Percentiles rank a stretch among this genome's conserved stretches.
Conservation (phyloP, 495 filamentous ascomycete species). For the Parmelia sp. region DNA sequence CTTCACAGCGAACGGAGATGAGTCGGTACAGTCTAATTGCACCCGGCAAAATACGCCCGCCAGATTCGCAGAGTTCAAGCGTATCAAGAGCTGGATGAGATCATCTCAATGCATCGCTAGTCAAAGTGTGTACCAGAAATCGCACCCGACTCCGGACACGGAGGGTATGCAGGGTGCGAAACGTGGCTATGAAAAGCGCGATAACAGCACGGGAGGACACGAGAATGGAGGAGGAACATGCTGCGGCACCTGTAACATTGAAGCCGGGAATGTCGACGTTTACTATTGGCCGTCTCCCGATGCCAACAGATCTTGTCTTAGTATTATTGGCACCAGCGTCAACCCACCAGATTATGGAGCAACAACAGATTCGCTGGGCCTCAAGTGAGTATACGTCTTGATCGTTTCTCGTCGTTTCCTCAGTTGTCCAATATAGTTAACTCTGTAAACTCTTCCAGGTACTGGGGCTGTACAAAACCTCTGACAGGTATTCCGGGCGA, state of each 20-base stretch:
- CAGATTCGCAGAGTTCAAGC: not conserved
- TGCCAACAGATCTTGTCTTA: constrained; percentile 9
- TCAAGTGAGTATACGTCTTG: not conserved
- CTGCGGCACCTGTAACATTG: constrained; percentile 10
- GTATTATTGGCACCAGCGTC: constrained; percentile 9
- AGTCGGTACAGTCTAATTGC: not conserved
- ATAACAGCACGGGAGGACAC: not conserved
- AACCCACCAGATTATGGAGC: not conserved
- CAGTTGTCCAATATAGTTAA: not conserved
- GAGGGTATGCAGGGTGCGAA: not conserved
- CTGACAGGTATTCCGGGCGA: not conserved
- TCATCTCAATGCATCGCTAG: not conserved
- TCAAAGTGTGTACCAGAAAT: not conserved
- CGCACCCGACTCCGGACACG: not conserved
- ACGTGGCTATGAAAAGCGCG: not conserved
- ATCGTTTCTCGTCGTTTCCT: not conserved
- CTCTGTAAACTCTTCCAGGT: not conserved
- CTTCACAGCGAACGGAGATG: not conserved
- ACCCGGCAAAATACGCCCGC: not conserved
- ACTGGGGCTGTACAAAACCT: not conserved
- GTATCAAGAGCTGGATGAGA: not conserved
- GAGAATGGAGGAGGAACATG: not conserved
- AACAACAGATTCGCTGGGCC: not conserved
- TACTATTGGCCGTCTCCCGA: constrained; percentile 11
- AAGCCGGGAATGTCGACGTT: constrained; percentile 13